Percentiles rank a stretch among this genome's conserved stretches.
Conservation (phyloP, 345 rosid genomes). For the Leavenworthia alabamica region DNA sequence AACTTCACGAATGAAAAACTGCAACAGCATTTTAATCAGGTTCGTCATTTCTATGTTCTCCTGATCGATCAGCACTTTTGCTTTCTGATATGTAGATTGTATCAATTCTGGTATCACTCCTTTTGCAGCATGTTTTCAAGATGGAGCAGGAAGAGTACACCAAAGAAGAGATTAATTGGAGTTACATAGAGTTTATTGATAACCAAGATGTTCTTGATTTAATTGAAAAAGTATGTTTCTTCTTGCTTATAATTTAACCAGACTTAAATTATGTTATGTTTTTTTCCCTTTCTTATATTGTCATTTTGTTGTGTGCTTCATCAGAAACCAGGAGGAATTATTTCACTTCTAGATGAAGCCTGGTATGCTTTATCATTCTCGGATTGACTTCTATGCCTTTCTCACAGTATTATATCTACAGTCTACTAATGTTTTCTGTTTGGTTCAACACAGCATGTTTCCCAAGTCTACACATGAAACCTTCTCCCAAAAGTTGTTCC, state of each 20-base stretch:
- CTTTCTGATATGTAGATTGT: slow-evolving; percentile 1
- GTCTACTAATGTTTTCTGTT: slow-evolving; percentile 17
- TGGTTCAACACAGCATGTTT: slow-evolving; percentile 68
- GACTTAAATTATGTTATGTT: slow-evolving; percentile 4
- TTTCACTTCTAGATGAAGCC: slow-evolving; percentile 93
- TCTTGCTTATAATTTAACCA: not conserved
- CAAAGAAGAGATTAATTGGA: slow-evolving; percentile 84
- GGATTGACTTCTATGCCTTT: slow-evolving; percentile 24
- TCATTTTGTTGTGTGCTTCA: not conserved
- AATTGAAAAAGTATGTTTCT: slow-evolving; percentile 59
- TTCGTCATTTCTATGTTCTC: slow-evolving; percentile 8
- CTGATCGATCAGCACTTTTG: not conserved
- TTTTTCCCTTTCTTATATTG: slow-evolving; percentile 15
- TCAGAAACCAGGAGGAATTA: slow-evolving; percentile 94
- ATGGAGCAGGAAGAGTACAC: slow-evolving; percentile 94
- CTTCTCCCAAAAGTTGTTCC: slow-evolving; percentile 88
- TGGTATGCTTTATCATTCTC: slow-evolving; percentile 47
- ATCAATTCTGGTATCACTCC: slow-evolving; percentile 7
- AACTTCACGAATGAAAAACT: slow-evolving; percentile 89
- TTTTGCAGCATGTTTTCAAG: slow-evolving; percentile 83
- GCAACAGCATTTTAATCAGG: slow-evolving; percentile 97
- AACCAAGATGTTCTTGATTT: slow-evolving; percentile 85
- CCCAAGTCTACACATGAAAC: slow-evolving; percentile 89
- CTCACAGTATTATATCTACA: slow-evolving; percentile 28
- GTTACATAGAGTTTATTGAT: slow-evolving; percentile 86